Base-by-base conservation (phyloP, 768 basidiomycete genomes). In the Tulasnella sp. region DNA sequence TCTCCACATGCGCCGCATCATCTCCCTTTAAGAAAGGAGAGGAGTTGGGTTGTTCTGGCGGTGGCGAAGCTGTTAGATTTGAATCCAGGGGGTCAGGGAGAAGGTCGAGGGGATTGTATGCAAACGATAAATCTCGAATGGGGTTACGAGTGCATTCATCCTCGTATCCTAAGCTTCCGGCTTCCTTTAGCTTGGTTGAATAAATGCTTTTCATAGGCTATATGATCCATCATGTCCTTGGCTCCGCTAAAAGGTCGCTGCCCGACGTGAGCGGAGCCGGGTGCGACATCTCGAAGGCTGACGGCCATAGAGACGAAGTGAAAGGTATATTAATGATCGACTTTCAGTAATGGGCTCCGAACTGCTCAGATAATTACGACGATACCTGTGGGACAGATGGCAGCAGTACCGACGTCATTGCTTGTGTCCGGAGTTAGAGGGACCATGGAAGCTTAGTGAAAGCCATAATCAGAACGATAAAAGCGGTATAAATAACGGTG, bases 181-280 rank as follows among this genome's bases (percentile, higher is more conserved):
- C 44, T 6, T 16, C 14, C 44, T 11, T 1, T 69, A 34, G n/a
- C 7, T 22, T 18, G 24, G 34, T 46, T 46, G 14, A 9, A 16
- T 46, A 34, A 37, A 37, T 18, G 8, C 44, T 69, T 69, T 69
- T 31, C 64, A 69, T 69, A 22, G 2, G 14, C 1, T 69, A 69
- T 69, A 31, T 69, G 64, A 5, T 69, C 64, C 64, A 69, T 69
- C 44, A 9, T 69, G 64, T 69, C 64, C 64, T 69, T 69, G 64
- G 31, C 18, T 69, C n/a, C 64, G 64, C 64, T 69, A 20, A 31
- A 14, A 69, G 64, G 64, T 69, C 28, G 64, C 64, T 69, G 64
- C 28, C 34, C 28, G 64, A 14, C 64, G 64, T 31, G 64, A 34
- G 64, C 12, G 64, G 28, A 34, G 64, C 64, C 64, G 64, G 64